Percentiles rank a stretch among this genome's conserved stretches.
phyloP scores from a whole-genome alignment of 257 asterid genomes.

The Apocynum venetum region DNA sequence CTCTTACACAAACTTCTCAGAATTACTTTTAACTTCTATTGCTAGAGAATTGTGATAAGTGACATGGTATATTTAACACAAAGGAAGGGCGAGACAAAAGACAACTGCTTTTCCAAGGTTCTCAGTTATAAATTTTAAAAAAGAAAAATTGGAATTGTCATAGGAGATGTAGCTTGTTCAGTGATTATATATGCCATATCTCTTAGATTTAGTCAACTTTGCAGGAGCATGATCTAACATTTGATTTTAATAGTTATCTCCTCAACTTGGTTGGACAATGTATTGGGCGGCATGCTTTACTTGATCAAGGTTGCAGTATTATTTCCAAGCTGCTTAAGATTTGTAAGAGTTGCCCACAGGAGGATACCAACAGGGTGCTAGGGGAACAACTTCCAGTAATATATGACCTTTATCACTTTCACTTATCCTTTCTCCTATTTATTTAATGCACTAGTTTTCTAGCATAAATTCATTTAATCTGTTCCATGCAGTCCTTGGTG shows the following conservation, averaged over 20 bases:
- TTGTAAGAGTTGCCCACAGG: slow-evolving; percentile 48
- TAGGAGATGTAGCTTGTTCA: not conserved
- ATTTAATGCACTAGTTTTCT: slow-evolving; percentile 10
- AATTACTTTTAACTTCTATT: not conserved
- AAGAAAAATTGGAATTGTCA: not conserved
- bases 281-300: slow-evolving; percentile 48
- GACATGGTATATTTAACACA: not conserved
- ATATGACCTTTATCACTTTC: not conserved
- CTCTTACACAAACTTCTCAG: not conserved
- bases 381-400: slow-evolving; percentile 92
- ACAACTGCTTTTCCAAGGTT: not conserved
- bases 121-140: not conserved
- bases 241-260: slow-evolving; percentile 57
- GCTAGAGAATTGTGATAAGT: not conserved
- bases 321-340: slow-evolving; percentile 58
- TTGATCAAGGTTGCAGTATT: slow-evolving; percentile 69
- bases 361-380: slow-evolving; percentile 48
- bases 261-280: slow-evolving; percentile 70
- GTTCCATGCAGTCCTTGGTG: slow-evolving; percentile 63
- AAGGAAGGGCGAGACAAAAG: not conserved
- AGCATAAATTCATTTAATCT: slow-evolving; percentile 25
- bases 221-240: not conserved
- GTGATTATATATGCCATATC: not conserved
- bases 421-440: slow-evolving; percentile 16
- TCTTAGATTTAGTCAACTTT: not conserved